A percentile compares a stretch with the other conserved stretches of the same genome.
phyloP scores from a whole-genome alignment of 192 early-diverging fungal species.

The Mortierella alpina region DNA sequence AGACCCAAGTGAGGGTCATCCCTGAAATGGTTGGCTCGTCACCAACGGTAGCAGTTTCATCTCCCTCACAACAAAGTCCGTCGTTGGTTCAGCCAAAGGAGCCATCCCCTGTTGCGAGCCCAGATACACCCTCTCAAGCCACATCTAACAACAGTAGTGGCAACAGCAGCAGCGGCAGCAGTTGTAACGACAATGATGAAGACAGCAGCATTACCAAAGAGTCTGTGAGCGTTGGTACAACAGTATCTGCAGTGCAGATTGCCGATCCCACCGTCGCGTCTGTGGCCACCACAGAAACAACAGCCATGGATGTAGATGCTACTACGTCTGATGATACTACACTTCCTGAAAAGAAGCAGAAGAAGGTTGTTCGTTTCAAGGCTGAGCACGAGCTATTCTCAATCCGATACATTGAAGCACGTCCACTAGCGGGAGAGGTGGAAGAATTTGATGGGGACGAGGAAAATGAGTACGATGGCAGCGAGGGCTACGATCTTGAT shows the following conservation, averaged over 20 bases:
- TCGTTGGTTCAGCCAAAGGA: no score
- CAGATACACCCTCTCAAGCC: no score
- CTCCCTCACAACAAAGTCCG: no score
- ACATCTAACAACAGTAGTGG: not conserved
- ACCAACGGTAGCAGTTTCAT: no score
- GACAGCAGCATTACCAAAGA: not conserved
- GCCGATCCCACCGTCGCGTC: not conserved
- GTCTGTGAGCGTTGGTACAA: not conserved
- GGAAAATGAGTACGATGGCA: not conserved
- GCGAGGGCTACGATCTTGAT: not conserved
- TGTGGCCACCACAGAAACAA: not conserved
- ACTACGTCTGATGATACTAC: no score
- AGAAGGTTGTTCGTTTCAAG: conserved; percentile 31
- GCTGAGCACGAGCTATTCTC: conserved; percentile 1
- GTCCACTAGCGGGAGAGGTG: not conserved
- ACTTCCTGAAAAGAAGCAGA: not conserved
- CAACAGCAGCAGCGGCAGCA: not conserved
- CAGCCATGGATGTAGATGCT: no score
- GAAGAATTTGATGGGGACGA: not conserved
- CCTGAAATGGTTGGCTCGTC: no score
- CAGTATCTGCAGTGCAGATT: no score
- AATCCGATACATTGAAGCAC: conserved; percentile 4
- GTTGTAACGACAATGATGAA: not conserved
- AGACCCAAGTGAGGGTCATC: no score
- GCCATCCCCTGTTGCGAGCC: not conserved